Conservation (phyloP, 192 early-diverging fungal genomes). For the Backusella morwellensis region DNA sequence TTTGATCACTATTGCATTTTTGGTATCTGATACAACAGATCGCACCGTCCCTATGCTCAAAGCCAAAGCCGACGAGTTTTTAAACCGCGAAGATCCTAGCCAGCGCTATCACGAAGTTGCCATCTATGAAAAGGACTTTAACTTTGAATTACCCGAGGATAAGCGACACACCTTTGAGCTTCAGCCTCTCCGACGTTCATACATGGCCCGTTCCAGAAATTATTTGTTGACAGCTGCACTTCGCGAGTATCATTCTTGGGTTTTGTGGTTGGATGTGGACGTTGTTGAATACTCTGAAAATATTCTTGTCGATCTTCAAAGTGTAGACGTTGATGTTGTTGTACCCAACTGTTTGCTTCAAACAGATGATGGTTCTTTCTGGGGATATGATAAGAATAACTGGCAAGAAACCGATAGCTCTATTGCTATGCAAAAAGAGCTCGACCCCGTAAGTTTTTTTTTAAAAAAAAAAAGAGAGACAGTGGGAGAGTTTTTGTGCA, state of each 20-base stretch:
- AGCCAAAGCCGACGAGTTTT: slow-evolving; percentile 22
- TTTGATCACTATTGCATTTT: slow-evolving; percentile 49
- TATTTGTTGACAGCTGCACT: slow-evolving; percentile 52
- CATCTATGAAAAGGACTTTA: slow-evolving; percentile 56
- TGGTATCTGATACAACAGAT: slow-evolving; percentile 60
- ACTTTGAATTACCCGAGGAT: slow-evolving; percentile 45
- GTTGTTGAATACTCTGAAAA: slow-evolving; percentile 54
- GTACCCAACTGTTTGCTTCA: slow-evolving; percentile 52
- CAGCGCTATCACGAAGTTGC: slow-evolving; percentile 41
- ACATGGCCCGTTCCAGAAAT: slow-evolving; percentile 59
- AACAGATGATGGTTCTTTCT: slow-evolving; percentile 25
- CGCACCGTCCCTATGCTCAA: slow-evolving; percentile 45
- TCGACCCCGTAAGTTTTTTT: slow-evolving; percentile 14
- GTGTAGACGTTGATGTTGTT: slow-evolving; percentile 54
- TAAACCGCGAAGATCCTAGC: slow-evolving; percentile 8
- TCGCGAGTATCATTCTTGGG: slow-evolving; percentile 48
- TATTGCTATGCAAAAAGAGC: slow-evolving; percentile 35
- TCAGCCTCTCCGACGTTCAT: slow-evolving; percentile 48
- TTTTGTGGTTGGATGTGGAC: slow-evolving; percentile 61
- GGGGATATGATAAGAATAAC: slow-evolving; percentile 56
- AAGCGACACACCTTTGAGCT: slow-evolving; percentile 47
- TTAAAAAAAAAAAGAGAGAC: not conserved
- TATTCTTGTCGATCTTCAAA: slow-evolving; percentile 53
- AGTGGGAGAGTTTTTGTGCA: not conserved
- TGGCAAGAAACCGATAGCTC: slow-evolving; percentile 54